phyloP scores from a whole-genome alignment of 1,284 basidiomycete species.

The Microbotryum saponariae region DNA sequence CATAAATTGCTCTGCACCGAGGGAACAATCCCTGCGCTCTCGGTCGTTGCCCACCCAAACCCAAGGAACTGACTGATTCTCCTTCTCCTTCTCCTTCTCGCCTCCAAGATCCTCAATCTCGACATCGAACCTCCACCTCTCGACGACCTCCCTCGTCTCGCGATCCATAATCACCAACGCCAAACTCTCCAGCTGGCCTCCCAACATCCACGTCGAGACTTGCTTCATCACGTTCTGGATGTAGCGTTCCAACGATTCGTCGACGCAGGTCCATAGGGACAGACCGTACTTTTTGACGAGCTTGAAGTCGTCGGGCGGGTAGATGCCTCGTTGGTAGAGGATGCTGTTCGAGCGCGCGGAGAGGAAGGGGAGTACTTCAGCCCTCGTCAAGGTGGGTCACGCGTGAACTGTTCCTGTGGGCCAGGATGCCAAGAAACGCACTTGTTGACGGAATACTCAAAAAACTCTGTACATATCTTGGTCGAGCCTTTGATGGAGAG shows the following conservation, averaged over 20 bases:
- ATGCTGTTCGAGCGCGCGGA: conserved; percentile 52
- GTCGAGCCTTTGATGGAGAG: conserved; percentile 92
- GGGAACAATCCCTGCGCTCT: conserved; percentile 38
- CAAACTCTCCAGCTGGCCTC: conserved; percentile 70
- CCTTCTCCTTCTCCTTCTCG: conserved; percentile 45
- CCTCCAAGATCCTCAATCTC: conserved; percentile 50
- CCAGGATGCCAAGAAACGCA: conserved; percentile 44
- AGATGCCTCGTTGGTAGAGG: conserved; percentile 92
- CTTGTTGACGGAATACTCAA: conserved; percentile 96
- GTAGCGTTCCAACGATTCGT: conserved; percentile 85
- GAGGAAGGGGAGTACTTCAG: conserved; percentile 10
- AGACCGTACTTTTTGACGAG: conserved; percentile 97
- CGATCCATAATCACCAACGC: conserved; percentile 94
- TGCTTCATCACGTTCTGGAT: conserved; percentile 84
- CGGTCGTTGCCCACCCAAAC: too few species aligned
- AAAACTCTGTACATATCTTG: conserved; percentile 94
- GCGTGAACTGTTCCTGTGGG: not conserved
- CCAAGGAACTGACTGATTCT: too few species aligned
- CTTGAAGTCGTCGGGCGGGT: conserved; percentile 96
- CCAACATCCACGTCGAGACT: conserved; percentile 71
- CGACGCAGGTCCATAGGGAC: conserved; percentile 87
- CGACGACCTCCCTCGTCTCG: conserved; percentile 81
- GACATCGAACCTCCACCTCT: conserved; percentile 98
- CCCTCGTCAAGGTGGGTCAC: not conserved
- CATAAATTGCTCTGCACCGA: conserved; percentile 36